Conservation (phyloP, 495 filamentous ascomycete species). For the Aspergillus diversus region DNA sequence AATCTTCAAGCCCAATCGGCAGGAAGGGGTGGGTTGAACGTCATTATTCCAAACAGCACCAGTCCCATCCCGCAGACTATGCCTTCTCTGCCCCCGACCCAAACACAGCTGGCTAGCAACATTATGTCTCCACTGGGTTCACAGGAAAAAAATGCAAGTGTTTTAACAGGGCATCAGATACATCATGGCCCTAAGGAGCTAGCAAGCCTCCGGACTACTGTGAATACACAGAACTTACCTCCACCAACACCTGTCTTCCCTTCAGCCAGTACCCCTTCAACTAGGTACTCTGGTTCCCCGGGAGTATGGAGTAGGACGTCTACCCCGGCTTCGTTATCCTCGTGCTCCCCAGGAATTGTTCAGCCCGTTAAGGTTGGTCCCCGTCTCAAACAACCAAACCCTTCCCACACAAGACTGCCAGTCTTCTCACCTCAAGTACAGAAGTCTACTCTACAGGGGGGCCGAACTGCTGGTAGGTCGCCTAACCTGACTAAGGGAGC, state of each 20-base stretch:
- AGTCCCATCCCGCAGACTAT: conserved; percentile 19
- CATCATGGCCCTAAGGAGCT: conserved; percentile 43
- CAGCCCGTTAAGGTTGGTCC: conserved; percentile 60
- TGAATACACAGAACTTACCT: conserved; percentile 62
- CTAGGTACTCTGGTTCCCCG: conserved; percentile 89
- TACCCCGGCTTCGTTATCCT: conserved; percentile 94
- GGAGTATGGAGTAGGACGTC: conserved; percentile 87
- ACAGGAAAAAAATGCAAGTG: conserved; percentile 21
- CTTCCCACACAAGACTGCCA: conserved; percentile 68
- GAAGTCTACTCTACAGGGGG: conserved; percentile 60
- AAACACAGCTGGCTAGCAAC: conserved; percentile 11
- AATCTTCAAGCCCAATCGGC: conserved; percentile 16
- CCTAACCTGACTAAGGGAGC: conserved; percentile 24
- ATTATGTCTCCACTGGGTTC: conserved; percentile 15
- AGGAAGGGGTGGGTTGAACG: conserved; percentile 36
- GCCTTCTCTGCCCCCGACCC: conserved; percentile 10
- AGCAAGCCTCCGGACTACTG: conserved; percentile 47
- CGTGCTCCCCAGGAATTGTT: conserved; percentile 85
- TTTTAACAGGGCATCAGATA: conserved; percentile 23
- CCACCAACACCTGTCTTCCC: conserved; percentile 68
- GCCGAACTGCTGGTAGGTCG: conserved; percentile 58
- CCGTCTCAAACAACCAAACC: conserved; percentile 65
- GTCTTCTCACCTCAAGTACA: conserved; percentile 49
- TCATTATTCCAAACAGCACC: conserved; percentile 38
- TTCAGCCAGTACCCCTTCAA: conserved; percentile 86